Evolutionary conservation across 2,329 filamentous ascomycete genomes (phyloP), one percentile per base, ranked within the genome.

Genomic region (Leptodontidium sp.): DNA sequence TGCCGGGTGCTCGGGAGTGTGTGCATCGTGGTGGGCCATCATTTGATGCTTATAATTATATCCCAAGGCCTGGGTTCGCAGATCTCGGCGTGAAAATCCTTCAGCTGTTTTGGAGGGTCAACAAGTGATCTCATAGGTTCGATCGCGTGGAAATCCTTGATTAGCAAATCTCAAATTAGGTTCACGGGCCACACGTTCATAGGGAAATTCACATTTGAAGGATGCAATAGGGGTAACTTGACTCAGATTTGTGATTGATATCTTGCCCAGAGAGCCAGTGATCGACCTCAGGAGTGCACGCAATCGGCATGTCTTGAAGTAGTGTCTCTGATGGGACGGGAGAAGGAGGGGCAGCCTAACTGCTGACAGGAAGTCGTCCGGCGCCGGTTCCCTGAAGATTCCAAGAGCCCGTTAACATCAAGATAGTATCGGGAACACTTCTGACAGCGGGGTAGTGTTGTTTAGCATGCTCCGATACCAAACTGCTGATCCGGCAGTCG

Each of bases 401-500:
- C 21, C 17, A 40, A 58, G 32, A 21, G 55, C 7, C n/a, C 32
- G 8, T 40, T 24, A 58, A n/a, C 29, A 24, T 59, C 6, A 12
- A 21, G 21, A 43, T 4, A 40, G 35, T 14, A 32, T 40, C 55
- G 55, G 55, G 11, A 9, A 24, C 2, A 58, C 55, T 40, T 5
- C 55, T 58, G 55, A 58, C 55, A 58, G 55, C 55, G 55, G 55
- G 55, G 55, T 58, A 58, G 55, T 9, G 35, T 24, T 1, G 1
- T 40, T 35, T 58, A 26, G 55, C 21, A 24, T 24, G 11, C 11
- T 12, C n/a, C 35, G 17, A 21, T 58, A 40, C 32, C 17, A 58
- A 35, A 58, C 32, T 35, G 35, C 55, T 58, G 32, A 58, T 58
- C 55, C 55, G 35, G 55, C 55, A 58, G 55, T 58, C 55, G 55